Percentiles rank a stretch among this genome's conserved stretches.
phyloP scores from a whole-genome alignment of 345 rosid species.

The Citropsis articulata region DNA sequence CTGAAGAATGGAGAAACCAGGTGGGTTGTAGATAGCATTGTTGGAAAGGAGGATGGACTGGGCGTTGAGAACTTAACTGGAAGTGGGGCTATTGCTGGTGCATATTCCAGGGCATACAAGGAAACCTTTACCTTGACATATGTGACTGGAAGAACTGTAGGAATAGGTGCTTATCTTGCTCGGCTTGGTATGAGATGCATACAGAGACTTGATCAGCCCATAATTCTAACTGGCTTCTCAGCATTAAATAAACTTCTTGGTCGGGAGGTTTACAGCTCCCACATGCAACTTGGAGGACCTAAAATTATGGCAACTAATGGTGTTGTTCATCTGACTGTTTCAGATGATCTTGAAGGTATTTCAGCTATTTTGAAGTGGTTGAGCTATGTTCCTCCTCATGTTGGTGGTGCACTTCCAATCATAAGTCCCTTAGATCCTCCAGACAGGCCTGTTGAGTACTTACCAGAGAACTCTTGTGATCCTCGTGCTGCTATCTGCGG shows the following conservation, averaged over 20 bases:
- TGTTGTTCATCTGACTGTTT: slow-evolving; percentile 94
- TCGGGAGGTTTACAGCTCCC: slow-evolving; percentile 99
- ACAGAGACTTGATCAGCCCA: slow-evolving; percentile 98
- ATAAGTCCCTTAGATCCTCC: slow-evolving; percentile 64
- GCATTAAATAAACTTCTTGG: slow-evolving; percentile 98
- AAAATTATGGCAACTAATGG: slow-evolving; percentile 99
- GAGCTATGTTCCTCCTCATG: slow-evolving; percentile 75
- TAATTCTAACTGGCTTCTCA: slow-evolving; percentile 96
- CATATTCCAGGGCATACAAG: slow-evolving; percentile 92
- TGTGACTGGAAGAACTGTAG: slow-evolving; percentile 95
- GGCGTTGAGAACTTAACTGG: slow-evolving; percentile 97
- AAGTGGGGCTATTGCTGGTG: slow-evolving; percentile 98
- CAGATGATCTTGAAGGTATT: slow-evolving; percentile 97
- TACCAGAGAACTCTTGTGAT: slow-evolving; percentile 89
- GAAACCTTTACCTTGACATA: slow-evolving; percentile 95
- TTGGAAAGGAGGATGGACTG: slow-evolving; percentile 95
- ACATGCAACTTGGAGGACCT: slow-evolving; percentile 99
- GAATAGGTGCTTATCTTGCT: slow-evolving; percentile 98
- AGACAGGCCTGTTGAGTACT: slow-evolving; percentile 83
- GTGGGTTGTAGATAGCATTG: slow-evolving; percentile 92
- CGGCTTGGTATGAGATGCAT: slow-evolving; percentile 99
- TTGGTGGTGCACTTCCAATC: slow-evolving; percentile 84
- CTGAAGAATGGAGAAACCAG: slow-evolving; percentile 71
- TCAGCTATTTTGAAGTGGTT: slow-evolving; percentile 92
- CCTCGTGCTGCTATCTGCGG: slow-evolving; percentile 98